phyloP scores from a whole-genome alignment of 176 grass and related monocot species.

The Hyparrhenia diplandra region DNA sequence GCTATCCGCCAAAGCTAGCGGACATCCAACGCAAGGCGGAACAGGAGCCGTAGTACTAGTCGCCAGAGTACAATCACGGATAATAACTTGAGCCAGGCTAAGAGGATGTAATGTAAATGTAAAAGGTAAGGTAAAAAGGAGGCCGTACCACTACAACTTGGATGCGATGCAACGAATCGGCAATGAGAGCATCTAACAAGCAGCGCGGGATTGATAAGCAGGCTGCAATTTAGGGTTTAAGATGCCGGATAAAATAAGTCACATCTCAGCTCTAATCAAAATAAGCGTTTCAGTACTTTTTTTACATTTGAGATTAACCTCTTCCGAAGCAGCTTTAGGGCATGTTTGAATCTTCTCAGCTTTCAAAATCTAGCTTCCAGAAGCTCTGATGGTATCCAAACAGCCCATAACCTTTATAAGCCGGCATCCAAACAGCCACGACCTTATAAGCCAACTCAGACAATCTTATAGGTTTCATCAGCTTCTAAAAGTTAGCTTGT shows the following conservation, averaged over 20 bases:
- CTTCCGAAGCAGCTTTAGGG: too few relatives aligned
- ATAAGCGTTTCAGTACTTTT: too few relatives aligned
- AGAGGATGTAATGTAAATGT: conserved; percentile 3
- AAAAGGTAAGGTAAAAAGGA: neutral
- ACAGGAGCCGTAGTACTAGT: neutral
- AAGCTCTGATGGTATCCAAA: too few relatives aligned
- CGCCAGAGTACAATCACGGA: neutral
- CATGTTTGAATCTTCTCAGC: too few relatives aligned
- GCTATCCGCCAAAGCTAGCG: neutral
- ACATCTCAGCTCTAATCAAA: neutral
- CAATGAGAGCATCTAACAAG: too few relatives aligned
- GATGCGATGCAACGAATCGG: neutral
- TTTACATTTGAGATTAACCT: neutral
- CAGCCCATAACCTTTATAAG: too few relatives aligned
- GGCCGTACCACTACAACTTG: neutral
- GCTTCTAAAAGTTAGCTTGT: too few relatives aligned
- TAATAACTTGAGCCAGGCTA: neutral
- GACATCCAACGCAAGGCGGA: neutral
- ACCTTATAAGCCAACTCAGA: too few relatives aligned
- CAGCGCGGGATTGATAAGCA: neutral
- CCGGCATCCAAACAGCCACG: too few relatives aligned
- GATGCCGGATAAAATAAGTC: neutral
- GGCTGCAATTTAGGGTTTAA: neutral
- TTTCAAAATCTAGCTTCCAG: too few relatives aligned
- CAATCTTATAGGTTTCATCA: too few relatives aligned